A percentile compares a stretch with the other conserved stretches of the same genome.
phyloP scores from a whole-genome alignment of 306 rosid genomes.

The Citrullus mucosospermus region DNA sequence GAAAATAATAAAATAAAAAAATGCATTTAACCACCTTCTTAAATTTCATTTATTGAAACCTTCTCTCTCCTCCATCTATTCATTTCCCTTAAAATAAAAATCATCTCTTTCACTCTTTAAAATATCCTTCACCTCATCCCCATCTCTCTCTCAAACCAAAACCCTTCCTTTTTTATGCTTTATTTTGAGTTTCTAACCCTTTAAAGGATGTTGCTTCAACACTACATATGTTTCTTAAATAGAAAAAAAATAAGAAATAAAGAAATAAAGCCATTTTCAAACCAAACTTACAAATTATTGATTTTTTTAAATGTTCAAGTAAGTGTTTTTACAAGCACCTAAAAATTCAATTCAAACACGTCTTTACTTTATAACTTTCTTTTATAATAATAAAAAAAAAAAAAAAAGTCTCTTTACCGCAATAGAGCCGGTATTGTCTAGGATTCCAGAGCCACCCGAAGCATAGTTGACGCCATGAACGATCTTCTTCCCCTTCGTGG shows the following conservation, averaged over 20 bases:
- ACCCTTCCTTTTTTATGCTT: not conserved
- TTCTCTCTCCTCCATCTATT: not conserved
- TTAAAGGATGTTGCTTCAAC: too few relatives aligned
- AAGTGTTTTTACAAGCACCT: too few relatives aligned
- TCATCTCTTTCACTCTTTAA: not conserved
- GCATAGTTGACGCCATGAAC: constrained; percentile 35
- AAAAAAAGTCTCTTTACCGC: constrained; percentile 5
- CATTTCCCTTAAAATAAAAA: too few relatives aligned
- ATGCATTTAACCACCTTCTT: not conserved
- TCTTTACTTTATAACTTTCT: not conserved
- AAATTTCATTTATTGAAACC: not conserved
- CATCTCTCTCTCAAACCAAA: not conserved
- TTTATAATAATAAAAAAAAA: not conserved
- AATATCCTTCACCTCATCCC: not conserved
- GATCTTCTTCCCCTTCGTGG: constrained; percentile 19
- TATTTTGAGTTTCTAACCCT: not conserved
- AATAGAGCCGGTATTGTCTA: constrained; percentile 27
- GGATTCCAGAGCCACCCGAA: constrained; percentile 43
- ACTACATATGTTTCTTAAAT: too few relatives aligned
- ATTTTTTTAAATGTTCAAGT: too few relatives aligned
- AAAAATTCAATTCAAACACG: too few relatives aligned
- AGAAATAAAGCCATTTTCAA: not conserved
- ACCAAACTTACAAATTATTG: not conserved
- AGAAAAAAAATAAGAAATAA: too few relatives aligned
- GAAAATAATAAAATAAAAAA: not conserved